These are phyloP conservation scores for Podospora pseudoanserina DNA, from an alignment of 495 filamentous ascomycete genomes.

Conservation along the genomic window DNA sequence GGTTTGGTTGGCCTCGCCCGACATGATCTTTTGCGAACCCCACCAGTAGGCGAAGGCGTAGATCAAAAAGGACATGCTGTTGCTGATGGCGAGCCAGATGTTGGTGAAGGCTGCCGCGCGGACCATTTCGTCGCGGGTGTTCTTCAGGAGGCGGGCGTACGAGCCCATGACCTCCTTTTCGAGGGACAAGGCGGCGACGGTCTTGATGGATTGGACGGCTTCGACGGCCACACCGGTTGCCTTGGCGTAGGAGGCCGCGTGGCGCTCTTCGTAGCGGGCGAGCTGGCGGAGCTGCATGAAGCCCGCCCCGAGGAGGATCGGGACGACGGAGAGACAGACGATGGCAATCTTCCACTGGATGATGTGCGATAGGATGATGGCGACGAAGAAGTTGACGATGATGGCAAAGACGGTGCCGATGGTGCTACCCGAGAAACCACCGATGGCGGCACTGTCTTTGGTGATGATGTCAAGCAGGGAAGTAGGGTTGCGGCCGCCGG, in stretches of 20 bases:
- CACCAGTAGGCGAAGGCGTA: constrained; percentile 75
- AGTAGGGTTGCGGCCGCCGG: constrained; percentile 72
- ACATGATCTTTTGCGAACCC: constrained; percentile 68
- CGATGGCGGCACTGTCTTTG: constrained; percentile 72
- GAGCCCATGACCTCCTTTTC: constrained; percentile 61
- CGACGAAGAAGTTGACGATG: constrained; percentile 63
- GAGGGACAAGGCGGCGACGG: constrained; percentile 67
- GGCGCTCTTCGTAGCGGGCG: constrained; percentile 63
- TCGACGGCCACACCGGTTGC: constrained; percentile 81
- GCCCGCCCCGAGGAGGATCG: constrained; percentile 70
- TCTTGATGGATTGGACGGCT: constrained; percentile 79
- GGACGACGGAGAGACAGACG: constrained; percentile 73
- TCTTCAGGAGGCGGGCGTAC: constrained; percentile 45
- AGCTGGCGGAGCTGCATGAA: constrained; percentile 69
- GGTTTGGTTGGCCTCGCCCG: constrained; percentile 60
- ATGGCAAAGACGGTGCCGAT: constrained; percentile 77
- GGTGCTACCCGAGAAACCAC: constrained; percentile 71
- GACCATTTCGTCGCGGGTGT: constrained; percentile 18
- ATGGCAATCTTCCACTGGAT: constrained; percentile 86
- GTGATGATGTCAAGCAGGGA: constrained; percentile 75
- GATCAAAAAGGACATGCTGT: constrained; percentile 72
- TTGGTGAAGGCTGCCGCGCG: constrained; percentile 22
- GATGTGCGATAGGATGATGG: constrained; percentile 60
- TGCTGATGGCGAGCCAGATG: constrained; percentile 67
- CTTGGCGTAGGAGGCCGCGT: constrained; percentile 65